Evolutionary conservation across 1,284 basidiomycete species (phyloP).

Genomic region (Ustilago xerochloae): DNA sequence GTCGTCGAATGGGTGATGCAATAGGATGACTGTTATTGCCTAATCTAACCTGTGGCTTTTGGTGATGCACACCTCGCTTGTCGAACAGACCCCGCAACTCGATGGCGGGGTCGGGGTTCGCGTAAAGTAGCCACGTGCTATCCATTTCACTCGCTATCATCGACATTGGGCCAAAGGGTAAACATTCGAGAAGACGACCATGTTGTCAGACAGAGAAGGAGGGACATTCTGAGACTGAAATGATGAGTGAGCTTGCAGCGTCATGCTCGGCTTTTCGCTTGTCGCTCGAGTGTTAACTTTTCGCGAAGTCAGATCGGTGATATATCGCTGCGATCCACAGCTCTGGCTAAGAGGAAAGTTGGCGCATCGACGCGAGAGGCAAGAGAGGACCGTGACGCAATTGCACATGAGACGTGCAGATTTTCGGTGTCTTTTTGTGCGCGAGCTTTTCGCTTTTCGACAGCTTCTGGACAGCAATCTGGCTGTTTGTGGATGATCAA

Average conservation of each 20-base stretch:
- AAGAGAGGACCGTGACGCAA: slow-evolving; percentile 9
- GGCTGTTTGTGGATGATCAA: too few relatives aligned
- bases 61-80: neutral
- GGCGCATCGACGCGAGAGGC: slow-evolving; percentile 4
- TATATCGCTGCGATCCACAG: neutral
- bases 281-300: neutral
- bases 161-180: neutral
- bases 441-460: neutral
- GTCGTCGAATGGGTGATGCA: neutral
- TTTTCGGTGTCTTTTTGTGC: slow-evolving; percentile 5
- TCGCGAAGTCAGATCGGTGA: neutral
- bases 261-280: neutral
- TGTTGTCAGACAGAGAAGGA: neutral
- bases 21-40: neutral
- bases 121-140: slow-evolving; percentile 9
- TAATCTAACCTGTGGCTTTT: slow-evolving; percentile 1
- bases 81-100: neutral
- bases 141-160: neutral
- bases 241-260: slow-evolving; percentile 16
- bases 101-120: neutral
- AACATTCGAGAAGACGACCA: neutral
- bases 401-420: neutral
- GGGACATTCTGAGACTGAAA: neutral
- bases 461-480: too few relatives aligned
- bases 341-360: neutral